These are phyloP conservation scores for Suillus sp. DNA, from an alignment of 768 basidiomycete species.

Conservation along the genomic window DNA sequence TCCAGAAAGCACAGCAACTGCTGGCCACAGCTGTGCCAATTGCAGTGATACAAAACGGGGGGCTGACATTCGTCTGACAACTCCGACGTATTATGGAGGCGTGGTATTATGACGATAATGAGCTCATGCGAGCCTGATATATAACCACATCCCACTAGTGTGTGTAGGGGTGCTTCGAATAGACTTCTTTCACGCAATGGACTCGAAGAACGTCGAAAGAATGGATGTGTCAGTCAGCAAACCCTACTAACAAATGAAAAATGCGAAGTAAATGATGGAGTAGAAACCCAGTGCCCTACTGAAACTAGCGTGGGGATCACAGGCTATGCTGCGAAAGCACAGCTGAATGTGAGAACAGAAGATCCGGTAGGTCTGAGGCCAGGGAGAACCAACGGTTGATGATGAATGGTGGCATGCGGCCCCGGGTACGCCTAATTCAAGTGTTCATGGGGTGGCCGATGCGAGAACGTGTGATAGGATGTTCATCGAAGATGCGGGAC, in stretches of 20 bases:
- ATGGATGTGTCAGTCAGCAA: background rate
- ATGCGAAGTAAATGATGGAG: background rate
- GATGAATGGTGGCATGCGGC: background rate
- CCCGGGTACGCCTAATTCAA: background rate
- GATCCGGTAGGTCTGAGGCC: background rate
- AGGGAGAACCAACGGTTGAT: background rate
- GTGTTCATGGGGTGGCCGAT: background rate
- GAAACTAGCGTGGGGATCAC: background rate
- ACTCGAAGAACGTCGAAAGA: background rate
- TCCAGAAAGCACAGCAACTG: background rate
- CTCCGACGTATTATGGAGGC: background rate
- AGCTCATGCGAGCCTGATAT: conserved; percentile 1
- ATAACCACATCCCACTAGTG: background rate
- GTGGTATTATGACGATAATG: background rate
- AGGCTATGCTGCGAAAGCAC: conserved; percentile 8
- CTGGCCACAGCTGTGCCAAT: background rate
- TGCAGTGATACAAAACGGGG: background rate
- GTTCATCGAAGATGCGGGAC: background rate
- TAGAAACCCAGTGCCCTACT: conserved; percentile 5
- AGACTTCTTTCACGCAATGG: background rate
- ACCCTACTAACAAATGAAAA: background rate
- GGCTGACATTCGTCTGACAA: background rate
- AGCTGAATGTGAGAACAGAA: background rate
- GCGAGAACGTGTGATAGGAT: conserved; percentile 2
- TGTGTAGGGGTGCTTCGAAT: background rate